Percentiles rank a stretch among this genome's conserved stretches.
phyloP scores from a whole-genome alignment of 2,329 filamentous ascomycete genomes.

The Triangularia verruculosa region DNA sequence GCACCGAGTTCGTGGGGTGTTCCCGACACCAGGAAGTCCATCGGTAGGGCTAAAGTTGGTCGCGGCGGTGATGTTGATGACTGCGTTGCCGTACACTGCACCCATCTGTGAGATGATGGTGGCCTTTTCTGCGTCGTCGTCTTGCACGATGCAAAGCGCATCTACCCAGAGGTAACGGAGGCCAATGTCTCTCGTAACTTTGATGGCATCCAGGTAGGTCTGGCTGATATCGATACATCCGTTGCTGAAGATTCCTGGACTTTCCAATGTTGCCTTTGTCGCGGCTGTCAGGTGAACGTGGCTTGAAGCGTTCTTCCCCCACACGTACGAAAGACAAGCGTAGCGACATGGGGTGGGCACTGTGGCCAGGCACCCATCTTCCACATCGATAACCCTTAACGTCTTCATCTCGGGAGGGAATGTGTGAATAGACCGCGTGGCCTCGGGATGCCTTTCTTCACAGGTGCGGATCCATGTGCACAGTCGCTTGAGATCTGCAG shows the following conservation, averaged over 20 bases:
- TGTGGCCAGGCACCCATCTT: conserved; percentile 2
- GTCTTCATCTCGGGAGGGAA: neutral
- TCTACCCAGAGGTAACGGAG: conserved; percentile 19
- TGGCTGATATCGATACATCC: conserved; percentile 4
- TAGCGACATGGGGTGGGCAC: conserved; percentile 7
- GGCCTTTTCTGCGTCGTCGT: conserved; percentile 9
- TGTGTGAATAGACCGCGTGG: neutral
- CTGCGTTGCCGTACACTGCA: conserved; percentile 14
- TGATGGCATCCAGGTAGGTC: conserved; percentile 10
- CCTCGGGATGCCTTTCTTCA: conserved; percentile 4
- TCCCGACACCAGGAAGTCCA: conserved; percentile 13
- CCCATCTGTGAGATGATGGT: conserved; percentile 9
- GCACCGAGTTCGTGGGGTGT: neutral
- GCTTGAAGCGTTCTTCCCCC: conserved; percentile 3
- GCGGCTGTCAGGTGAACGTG: conserved; percentile 8
- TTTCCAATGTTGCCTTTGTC: conserved; percentile 9
- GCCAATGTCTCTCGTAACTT: conserved; percentile 13
- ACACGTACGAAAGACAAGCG: conserved; percentile 18
- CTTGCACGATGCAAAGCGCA: conserved; percentile 16
- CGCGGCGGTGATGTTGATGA: conserved; percentile 10
- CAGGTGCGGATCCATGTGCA: conserved; percentile 11
- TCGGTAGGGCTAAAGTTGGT: conserved; percentile 11
- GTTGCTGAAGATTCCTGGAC: neutral
- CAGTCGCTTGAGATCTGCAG: conserved; percentile 10
- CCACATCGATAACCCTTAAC: conserved; percentile 13